Evolutionary conservation across 1,284 basidiomycete species (phyloP), one percentile per base, ranked within the genome.

Genomic region (Earliella scabrosa): DNA sequence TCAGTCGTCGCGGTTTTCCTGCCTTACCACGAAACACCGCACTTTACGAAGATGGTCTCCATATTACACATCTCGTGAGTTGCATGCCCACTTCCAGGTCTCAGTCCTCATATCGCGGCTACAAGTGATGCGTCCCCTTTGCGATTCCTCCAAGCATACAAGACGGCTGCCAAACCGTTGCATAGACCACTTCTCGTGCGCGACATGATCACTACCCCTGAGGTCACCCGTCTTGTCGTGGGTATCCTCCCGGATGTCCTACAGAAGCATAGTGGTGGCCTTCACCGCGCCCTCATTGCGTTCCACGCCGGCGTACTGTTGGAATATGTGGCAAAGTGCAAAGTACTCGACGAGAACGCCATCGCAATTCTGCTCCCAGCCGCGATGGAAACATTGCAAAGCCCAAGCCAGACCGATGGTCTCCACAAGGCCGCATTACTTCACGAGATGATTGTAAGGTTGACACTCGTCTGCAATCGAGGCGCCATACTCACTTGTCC

Each of bases 1-100:
- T 80, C 83, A n/a, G 67, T 96, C 20, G 79, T 99, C 6, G 77
- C 87, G 13, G 78, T 94, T 18, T 98, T 98, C 73, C 74, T 98
- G 26, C 97, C 97, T 0, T 98, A 97, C 70, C 95, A 98, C 68
- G 93, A 95, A 64, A 94, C 97, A 2, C 88, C 92, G 0, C 95
- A 98, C 70, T 99, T 99, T 72, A 84, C 90, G 8, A 96, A 97
- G 69, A 93, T 98, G 82, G 79, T 97, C 38, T 88, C 90, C 4
- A 95, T 98, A 65, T 76, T 95, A 55, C 86, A 90, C 62, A 80
- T 97, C 50, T 79, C 82, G 87, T 91, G 62, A 21, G 85, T 73
- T 14, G 39, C 44, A n/a, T n/a, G n/a, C n/a, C n/a, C n/a, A n/a
- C n/a, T 21, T 21, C 41, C 24, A 58, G 21, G 21, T 24, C 29